phyloP scores from a whole-genome alignment of 768 basidiomycete genomes.

The Russula emetica region DNA sequence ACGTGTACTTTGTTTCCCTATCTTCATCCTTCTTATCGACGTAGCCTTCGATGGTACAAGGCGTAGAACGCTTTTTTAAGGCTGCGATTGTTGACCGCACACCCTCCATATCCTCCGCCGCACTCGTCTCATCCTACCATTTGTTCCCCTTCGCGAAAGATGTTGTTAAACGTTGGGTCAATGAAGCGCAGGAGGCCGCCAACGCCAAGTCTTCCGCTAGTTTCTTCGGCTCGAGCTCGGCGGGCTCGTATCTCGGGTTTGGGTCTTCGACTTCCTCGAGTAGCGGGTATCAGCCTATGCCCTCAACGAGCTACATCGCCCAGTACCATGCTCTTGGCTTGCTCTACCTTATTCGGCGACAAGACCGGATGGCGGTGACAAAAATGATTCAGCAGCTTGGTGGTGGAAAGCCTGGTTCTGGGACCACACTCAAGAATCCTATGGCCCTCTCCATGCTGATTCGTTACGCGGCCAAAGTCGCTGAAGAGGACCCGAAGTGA shows the following conservation, averaged over 20 bases:
- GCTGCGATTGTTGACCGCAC: constrained; percentile 97
- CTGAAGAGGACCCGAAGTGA: constrained; percentile 99
- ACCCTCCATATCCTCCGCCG: constrained; percentile 91
- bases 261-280: constrained; percentile 46
- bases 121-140: constrained; percentile 96
- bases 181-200: constrained; percentile 95
- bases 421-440: constrained; percentile 84
- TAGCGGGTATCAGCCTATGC: constrained; percentile 69
- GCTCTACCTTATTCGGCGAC: constrained; percentile 90
- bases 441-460: constrained; percentile 99
- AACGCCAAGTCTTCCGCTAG: constrained; percentile 76
- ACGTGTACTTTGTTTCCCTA: constrained; percentile 1
- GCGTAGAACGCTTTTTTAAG: constrained; percentile 98
- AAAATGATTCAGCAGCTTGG: constrained; percentile 99
- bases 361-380: constrained; percentile 97
- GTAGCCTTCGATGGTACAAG: constrained; percentile 99
- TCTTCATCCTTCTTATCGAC: constrained; percentile 18
- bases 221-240: constrained; percentile 49
- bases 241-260: constrained; percentile 70
- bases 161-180: constrained; percentile 98
- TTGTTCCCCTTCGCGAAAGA: constrained; percentile 91
- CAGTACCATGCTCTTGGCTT: constrained; percentile 97
- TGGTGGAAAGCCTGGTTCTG: constrained; percentile 79
- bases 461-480: constrained; percentile 96
- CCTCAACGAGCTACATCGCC: constrained; percentile 86